These are phyloP conservation scores for Yamadazyma ubonensis DNA, from an alignment of 805 yeast genomes.

Conservation along the genomic window DNA sequence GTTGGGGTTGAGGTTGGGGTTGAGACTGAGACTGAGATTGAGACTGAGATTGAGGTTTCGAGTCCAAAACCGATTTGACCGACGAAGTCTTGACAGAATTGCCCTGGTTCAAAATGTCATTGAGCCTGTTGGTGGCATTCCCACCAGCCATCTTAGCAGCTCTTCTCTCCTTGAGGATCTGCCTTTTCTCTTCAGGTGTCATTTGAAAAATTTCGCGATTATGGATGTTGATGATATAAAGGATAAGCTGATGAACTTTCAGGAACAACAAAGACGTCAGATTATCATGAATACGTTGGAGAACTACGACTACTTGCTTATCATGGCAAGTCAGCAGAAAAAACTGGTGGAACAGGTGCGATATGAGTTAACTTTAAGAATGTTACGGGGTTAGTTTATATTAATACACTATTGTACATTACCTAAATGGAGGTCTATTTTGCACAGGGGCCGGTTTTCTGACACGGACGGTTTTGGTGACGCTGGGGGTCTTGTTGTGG, in stretches of 20 bases:
- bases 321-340: constrained; percentile 38
- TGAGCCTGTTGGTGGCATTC: constrained; percentile 53
- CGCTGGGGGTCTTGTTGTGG: constrained; percentile 6
- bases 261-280: constrained; percentile 31
- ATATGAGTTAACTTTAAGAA: constrained; percentile 35
- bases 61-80: constrained; percentile 37
- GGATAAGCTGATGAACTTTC: constrained; percentile 21
- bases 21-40: neutral
- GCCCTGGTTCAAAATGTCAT: constrained; percentile 40
- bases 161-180: constrained; percentile 59
- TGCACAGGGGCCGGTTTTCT: constrained; percentile 9
- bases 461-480: neutral
- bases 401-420: constrained; percentile 7
- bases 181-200: constrained; percentile 53
- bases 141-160: constrained; percentile 61
- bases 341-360: constrained; percentile 44
- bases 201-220: constrained; percentile 2
- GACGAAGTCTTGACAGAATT: constrained; percentile 33
- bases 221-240: constrained; percentile 4
- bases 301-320: constrained; percentile 23
- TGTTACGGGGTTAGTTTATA: constrained; percentile 14
- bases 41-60: constrained; percentile 8
- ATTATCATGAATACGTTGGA: constrained; percentile 39
- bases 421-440: constrained; percentile 22
- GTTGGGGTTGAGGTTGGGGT: constrained; percentile 5